Evolutionary conservation across 257 asterid species (phyloP).

Genomic region (Solanum virginianum): DNA sequence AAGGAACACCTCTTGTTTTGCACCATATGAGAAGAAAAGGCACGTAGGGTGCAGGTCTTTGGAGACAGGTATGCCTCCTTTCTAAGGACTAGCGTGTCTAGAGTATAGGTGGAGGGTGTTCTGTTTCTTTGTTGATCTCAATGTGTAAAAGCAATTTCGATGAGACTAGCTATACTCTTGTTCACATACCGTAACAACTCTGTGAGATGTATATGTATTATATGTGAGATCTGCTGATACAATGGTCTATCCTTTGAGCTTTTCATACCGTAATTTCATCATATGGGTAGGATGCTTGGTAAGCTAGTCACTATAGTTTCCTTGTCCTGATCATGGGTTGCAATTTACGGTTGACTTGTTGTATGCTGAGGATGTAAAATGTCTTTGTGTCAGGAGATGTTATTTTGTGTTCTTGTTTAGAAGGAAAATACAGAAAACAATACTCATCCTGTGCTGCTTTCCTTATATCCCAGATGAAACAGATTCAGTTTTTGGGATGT

Average conservation of each 20-base stretch:
- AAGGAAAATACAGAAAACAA: neutral
- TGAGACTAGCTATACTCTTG: neutral
- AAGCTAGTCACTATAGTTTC: neutral
- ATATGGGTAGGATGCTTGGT: neutral
- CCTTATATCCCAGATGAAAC: neutral
- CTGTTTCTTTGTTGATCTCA: neutral
- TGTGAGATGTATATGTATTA: slow-evolving; percentile 3
- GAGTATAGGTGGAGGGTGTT: neutral
- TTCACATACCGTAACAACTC: neutral
- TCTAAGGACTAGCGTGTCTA: slow-evolving; percentile 12
- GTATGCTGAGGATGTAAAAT: neutral
- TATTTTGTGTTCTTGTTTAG: neutral
- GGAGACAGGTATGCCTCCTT: slow-evolving; percentile 30
- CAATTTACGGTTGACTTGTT: neutral
- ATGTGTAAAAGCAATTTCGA: neutral
- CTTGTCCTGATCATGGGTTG: neutral
- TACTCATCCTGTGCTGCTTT: neutral
- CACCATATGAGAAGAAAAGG: slow-evolving; percentile 86
- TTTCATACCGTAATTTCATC: neutral
- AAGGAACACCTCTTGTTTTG: slow-evolving; percentile 76
- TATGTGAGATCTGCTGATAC: neutral
- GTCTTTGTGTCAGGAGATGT: neutral
- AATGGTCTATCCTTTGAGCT: neutral
- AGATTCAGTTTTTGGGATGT: neutral
- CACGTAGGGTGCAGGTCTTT: slow-evolving; percentile 30